These are phyloP conservation scores for Penicillium concentricum DNA, from an alignment of 2,329 filamentous ascomycete genomes.

Conservation along the genomic window DNA sequence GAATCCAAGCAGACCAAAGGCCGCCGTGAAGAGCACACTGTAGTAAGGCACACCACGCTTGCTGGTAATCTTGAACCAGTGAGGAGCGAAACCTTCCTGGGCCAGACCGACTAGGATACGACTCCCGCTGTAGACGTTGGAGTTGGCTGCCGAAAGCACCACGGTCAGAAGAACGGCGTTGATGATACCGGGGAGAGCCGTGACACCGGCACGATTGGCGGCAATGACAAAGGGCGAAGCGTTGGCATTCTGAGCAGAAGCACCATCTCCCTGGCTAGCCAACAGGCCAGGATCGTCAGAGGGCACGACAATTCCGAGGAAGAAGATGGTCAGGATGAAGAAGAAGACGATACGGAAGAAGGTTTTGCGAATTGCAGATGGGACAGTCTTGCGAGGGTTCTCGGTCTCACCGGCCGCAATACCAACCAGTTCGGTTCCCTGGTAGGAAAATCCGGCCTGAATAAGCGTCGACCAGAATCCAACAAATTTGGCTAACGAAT, in stretches of 20 bases:
- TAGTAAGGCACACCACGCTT: conserved; percentile 45
- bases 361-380: conserved; percentile 68
- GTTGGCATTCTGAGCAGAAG: conserved; percentile 24
- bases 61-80: conserved; percentile 42
- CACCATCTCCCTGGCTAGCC: conserved; percentile 28
- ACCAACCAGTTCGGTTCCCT: conserved; percentile 70
- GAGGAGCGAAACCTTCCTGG: conserved; percentile 45
- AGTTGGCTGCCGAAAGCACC: conserved; percentile 44
- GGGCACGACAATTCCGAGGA: conserved; percentile 69
- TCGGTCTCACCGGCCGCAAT: conserved; percentile 73
- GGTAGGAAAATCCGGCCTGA: conserved; percentile 41
- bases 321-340: conserved; percentile 50
- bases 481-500: conserved; percentile 61
- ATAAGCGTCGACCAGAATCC: conserved; percentile 56
- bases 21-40: conserved; percentile 43
- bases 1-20: conserved; percentile 65
- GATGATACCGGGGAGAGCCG: conserved; percentile 37
- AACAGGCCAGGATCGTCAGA: conserved; percentile 57
- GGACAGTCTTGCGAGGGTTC: conserved; percentile 70
- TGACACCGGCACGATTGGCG: conserved; percentile 35
- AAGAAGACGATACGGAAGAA: conserved; percentile 72
- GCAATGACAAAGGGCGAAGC: conserved; percentile 45
- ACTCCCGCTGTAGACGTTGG: conserved; percentile 50
- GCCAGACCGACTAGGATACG: conserved; percentile 68
- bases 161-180: conserved; percentile 43